Base-by-base conservation (phyloP, 1,284 basidiomycete genomes). In the Cronartium ribicola region DNA sequence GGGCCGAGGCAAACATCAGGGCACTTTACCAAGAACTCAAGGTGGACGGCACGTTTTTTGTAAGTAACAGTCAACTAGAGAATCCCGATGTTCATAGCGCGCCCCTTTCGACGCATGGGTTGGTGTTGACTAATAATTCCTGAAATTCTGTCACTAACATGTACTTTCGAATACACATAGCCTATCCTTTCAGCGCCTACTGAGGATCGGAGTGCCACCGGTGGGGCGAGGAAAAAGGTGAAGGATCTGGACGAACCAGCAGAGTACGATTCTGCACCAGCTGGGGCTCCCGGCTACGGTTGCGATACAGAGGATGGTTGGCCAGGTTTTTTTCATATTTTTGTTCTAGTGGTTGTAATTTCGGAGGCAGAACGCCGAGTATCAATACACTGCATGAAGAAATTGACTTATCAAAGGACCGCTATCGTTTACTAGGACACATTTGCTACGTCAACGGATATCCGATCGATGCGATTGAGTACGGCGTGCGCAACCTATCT, bases 401-500 rank as follows among this genome's bases (percentile, higher is more conserved):
- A 29, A 5, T 8, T 20, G 36, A 61, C 14, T 29, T 61, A 6
- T 11, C 3, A 39, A n/a, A 36, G 17, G 11, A 36, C 3, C 7
- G 39, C 39, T 37, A 36, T 36, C 17, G 29, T 39, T 36, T 37
- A 20, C 29, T 37, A 61, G 37, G 37, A 17, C 60, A 61, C 39
- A 17, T 61, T 37, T 61, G 60, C 17, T 61, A 61, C 39, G 60
- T 39, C 29, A 61, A 61, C 14, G 60, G 29, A 5, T 36, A 61
- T 20, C 60, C 60, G 39, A 37, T 61, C 17, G 60, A 61, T 61
- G 60, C 60, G 6, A 40, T 61, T n/a, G 8, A n/a, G 5, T 39
- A 61, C 60, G 60, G 29, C 10, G 6, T 61, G 8, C 17, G 2
- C 10, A 61, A 61, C n/a, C n/a, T 40, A 14, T 62, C 60, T 14